Percentiles rank a stretch among this genome's conserved stretches.
phyloP scores from a whole-genome alignment of 2,329 filamentous ascomycete species.

The Colletotrichum shisoi region DNA sequence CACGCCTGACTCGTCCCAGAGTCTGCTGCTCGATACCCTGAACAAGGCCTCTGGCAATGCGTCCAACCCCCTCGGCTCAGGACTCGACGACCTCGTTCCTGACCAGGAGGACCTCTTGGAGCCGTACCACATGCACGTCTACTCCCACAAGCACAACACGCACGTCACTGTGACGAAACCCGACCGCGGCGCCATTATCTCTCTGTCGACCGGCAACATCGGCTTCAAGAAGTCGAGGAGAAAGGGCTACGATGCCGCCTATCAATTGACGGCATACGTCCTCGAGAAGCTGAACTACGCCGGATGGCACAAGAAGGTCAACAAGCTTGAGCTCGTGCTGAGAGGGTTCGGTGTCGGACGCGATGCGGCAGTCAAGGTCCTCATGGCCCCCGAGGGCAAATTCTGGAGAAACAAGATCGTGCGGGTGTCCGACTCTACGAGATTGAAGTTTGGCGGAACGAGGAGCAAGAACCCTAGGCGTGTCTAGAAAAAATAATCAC shows the following conservation, averaged over 20 bases:
- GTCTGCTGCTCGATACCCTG: slow-evolving; percentile 52
- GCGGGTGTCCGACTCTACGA: slow-evolving; percentile 84
- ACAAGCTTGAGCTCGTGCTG: slow-evolving; percentile 78
- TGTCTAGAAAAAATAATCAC: slow-evolving; percentile 56
- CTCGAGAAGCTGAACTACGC: slow-evolving; percentile 85
- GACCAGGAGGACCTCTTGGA: slow-evolving; percentile 55
- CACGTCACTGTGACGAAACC: slow-evolving; percentile 90
- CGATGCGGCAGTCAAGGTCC: slow-evolving; percentile 87
- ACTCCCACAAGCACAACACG: slow-evolving; percentile 89
- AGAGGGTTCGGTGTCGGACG: slow-evolving; percentile 86
- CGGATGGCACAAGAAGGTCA: slow-evolving; percentile 78
- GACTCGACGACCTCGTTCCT: slow-evolving; percentile 42
- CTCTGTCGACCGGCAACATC: slow-evolving; percentile 82
- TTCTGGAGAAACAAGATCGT: slow-evolving; percentile 76
- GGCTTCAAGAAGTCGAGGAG: slow-evolving; percentile 87
- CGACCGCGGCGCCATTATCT: slow-evolving; percentile 79
- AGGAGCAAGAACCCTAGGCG: slow-evolving; percentile 85
- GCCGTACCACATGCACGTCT: slow-evolving; percentile 88
- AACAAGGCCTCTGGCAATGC: slow-evolving; percentile 44
- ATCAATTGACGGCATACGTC: slow-evolving; percentile 85
- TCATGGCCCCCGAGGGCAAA: slow-evolving; percentile 85
- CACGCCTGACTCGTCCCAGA: slow-evolving; percentile 46
- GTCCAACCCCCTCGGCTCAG: not conserved
- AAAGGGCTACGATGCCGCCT: slow-evolving; percentile 87
- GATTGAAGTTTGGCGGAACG: slow-evolving; percentile 93